Conservation (phyloP, 495 filamentous ascomycete species). For the Pseudomonodictys pantanalensis region DNA sequence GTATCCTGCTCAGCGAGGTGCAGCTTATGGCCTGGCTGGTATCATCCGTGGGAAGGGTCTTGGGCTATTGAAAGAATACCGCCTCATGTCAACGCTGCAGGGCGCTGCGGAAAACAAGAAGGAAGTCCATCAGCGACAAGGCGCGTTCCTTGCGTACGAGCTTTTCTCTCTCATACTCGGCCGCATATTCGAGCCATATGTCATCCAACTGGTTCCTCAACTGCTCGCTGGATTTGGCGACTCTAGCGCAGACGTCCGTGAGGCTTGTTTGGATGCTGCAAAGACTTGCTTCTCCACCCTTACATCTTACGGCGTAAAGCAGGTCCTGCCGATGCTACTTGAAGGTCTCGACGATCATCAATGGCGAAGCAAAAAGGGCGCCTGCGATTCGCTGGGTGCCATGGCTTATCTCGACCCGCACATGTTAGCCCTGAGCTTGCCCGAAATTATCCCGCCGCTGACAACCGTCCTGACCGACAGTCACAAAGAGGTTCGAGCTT, state of each 20-base stretch:
- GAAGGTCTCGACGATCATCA: constrained; percentile 92
- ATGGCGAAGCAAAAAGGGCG: constrained; percentile 97
- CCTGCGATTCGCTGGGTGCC: constrained; percentile 90
- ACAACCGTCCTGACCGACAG: constrained; percentile 93
- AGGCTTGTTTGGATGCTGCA: constrained; percentile 85
- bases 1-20: constrained; percentile 86
- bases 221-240: constrained; percentile 88
- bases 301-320: constrained; percentile 93
- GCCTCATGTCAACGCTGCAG: constrained; percentile 75
- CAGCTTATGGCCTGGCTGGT: constrained; percentile 91
- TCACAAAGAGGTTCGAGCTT: constrained; percentile 89
- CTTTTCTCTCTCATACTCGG: constrained; percentile 81
- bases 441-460: constrained; percentile 92
- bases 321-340: constrained; percentile 85
- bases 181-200: constrained; percentile 88
- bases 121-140: constrained; percentile 81
- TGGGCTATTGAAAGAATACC: constrained; percentile 75
- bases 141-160: constrained; percentile 85
- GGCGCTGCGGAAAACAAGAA: constrained; percentile 87
- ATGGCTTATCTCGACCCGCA: constrained; percentile 98
- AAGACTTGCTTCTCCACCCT: constrained; percentile 91
- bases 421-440: constrained; percentile 85
- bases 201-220: constrained; percentile 92
- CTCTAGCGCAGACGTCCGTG: constrained; percentile 79
- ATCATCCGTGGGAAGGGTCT: constrained; percentile 84